Conservation (phyloP, 192 early-diverging fungal species). For the Phycomyces nitens region DNA sequence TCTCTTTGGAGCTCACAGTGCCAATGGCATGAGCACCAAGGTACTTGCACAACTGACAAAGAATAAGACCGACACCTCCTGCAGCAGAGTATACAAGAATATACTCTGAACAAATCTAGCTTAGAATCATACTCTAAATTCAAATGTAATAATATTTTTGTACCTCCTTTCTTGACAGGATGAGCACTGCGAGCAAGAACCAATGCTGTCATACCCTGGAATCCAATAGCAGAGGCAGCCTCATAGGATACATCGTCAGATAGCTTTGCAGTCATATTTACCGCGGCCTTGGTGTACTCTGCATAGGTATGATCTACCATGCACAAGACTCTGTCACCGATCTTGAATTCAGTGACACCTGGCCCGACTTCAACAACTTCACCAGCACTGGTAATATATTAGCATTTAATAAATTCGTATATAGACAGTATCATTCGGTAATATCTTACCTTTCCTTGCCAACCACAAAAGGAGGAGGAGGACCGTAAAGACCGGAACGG, state of each 20-base stretch:
- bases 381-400: slow-evolving; percentile 64
- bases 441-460: slow-evolving; percentile 86
- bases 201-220: slow-evolving; percentile 85
- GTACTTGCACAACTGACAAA: slow-evolving; percentile 73
- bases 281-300: slow-evolving; percentile 61
- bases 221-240: slow-evolving; percentile 56
- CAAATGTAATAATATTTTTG: neutral
- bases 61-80: slow-evolving; percentile 79
- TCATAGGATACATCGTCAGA: slow-evolving; percentile 51
- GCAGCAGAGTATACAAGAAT: slow-evolving; percentile 89
- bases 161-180: slow-evolving; percentile 54
- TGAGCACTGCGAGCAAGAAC: slow-evolving; percentile 67
- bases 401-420: too few species aligned
- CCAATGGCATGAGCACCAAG: slow-evolving; percentile 89
- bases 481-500: slow-evolving; percentile 71
- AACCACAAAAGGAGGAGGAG: slow-evolving; percentile 59
- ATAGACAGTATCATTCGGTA: neutral
- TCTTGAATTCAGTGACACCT: slow-evolving; percentile 54
- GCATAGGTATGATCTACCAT: slow-evolving; percentile 63
- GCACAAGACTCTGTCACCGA: slow-evolving; percentile 84
- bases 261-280: slow-evolving; percentile 45
- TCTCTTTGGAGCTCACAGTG: slow-evolving; percentile 70
- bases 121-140: neutral
- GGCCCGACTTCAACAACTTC: slow-evolving; percentile 74
- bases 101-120: slow-evolving; percentile 44